Base-by-base conservation (phyloP, 2,329 filamentous ascomycete genomes). In the Lomentospora prolificans region DNA sequence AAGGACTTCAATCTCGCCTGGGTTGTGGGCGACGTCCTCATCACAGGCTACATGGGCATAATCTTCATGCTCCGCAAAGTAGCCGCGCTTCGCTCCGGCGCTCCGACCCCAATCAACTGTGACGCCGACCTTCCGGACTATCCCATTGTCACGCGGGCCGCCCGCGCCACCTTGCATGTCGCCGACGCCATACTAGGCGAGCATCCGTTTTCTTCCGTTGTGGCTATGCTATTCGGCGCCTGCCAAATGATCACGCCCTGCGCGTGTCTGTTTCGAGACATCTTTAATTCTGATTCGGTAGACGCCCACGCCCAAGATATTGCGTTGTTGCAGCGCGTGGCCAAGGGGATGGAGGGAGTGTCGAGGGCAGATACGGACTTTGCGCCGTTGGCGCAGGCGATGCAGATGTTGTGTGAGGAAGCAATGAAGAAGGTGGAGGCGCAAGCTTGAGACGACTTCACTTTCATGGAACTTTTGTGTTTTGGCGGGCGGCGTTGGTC, bases 41-140 rank as follows among this genome's bases (percentile, higher is more conserved):
- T 69, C 4, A 65, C 63, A 0, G 64, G 65, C 1, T 67, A 66
- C 44, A 66, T 64, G 3, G 64, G 61, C 53, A 62, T 68, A 51
- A 63, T 69, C 27, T 69, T 67, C 58, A 69, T 69, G 65, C 65
- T 68, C 19, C 64, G 66, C 50, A 69, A 67, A 51, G 63, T 59
- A 7, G 51, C 55, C 0, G 48, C 58, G 0, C 50, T 54, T n/a
- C 50, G 55, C 6, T 51, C 51, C 1, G 44, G 22, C 2, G 17
- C 22, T 1, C 44, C 44, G 22, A 48, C 44, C 1, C 44, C 44
- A 25, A 24, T 48, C 44, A 22, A 17, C 7, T 48, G 44, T 19
- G 44, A 48, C 44, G 44, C 17, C 22, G 44, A 48, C 22, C 6
- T 48, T 14, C 44, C 44, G 7, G 44, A 48, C 44, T 22, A 48